Percentiles rank a stretch among this genome's conserved stretches.
These are phyloP conservation scores for Histomonas meleagridis DNA, from an alignment of 208 protist genomes.

Conservation along the genomic window DNA sequence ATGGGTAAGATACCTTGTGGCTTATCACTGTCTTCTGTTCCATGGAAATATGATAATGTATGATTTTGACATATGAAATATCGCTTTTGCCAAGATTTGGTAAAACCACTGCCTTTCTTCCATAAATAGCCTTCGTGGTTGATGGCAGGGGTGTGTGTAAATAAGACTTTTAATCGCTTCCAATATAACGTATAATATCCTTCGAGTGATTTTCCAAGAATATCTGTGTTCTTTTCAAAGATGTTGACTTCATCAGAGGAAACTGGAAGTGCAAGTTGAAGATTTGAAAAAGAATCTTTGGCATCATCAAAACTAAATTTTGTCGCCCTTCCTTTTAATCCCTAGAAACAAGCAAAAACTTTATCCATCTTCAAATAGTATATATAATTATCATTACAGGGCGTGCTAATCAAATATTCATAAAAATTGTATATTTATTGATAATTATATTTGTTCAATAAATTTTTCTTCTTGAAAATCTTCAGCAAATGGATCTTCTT, in stretches of 20 bases:
- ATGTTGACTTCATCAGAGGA: neutral
- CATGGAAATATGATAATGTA: neutral
- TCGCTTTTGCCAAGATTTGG: neutral
- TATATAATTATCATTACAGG: too few species aligned
- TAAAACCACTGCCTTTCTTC: neutral
- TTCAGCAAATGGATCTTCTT: too few species aligned
- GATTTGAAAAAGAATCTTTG: neutral
- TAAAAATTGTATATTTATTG: too few species aligned
- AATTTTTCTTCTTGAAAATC: too few species aligned
- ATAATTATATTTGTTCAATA: too few species aligned
- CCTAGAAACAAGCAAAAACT: too few species aligned
- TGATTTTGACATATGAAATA: neutral
- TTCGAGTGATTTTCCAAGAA: neutral
- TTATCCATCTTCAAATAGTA: too few species aligned
- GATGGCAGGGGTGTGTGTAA: neutral
- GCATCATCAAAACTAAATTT: neutral
- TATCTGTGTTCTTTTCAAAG: neutral
- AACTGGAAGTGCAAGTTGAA: neutral
- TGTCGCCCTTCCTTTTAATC: too few species aligned
- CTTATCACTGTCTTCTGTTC: neutral
- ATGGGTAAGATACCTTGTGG: neutral
- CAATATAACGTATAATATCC: neutral
- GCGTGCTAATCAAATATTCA: too few species aligned
- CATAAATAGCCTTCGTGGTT: neutral
- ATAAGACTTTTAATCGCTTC: neutral